These are phyloP conservation scores for Malus orientalis DNA, from an alignment of 306 rosid genomes.

Conservation along the genomic window DNA sequence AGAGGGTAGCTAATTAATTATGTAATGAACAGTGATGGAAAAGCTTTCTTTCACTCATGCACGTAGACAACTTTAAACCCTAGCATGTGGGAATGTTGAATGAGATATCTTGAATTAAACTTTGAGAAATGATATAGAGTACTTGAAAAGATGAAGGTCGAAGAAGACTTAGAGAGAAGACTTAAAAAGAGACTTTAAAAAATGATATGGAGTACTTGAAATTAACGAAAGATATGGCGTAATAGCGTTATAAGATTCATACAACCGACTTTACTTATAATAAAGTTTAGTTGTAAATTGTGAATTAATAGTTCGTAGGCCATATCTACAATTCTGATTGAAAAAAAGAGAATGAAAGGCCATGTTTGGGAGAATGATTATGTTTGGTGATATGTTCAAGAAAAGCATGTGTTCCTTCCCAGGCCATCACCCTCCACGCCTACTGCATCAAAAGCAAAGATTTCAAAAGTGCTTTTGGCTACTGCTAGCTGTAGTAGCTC, in stretches of 20 bases:
- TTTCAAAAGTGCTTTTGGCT: neutral
- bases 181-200: no score
- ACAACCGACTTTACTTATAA: rapidly evolving
- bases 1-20: neutral
- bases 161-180: rapidly evolving
- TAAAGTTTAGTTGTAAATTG: no score
- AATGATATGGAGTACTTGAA: no score
- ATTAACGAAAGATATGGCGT: rapidly evolving
- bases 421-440: constrained; percentile 12
- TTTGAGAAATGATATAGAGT: no score
- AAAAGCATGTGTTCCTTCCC: neutral
- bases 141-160: no score
- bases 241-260: no score
- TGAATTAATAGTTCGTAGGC: neutral
- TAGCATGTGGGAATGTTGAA: neutral
- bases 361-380: neutral
- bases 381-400: neutral
- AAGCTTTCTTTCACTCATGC: neutral
- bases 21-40: neutral
- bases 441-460: neutral
- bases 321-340: neutral
- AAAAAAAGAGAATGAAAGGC: neutral
- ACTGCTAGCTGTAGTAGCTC: neutral
- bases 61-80: neutral
- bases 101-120: neutral